phyloP scores from a whole-genome alignment of 73 alveolate species.

The Effrenium voratum region DNA sequence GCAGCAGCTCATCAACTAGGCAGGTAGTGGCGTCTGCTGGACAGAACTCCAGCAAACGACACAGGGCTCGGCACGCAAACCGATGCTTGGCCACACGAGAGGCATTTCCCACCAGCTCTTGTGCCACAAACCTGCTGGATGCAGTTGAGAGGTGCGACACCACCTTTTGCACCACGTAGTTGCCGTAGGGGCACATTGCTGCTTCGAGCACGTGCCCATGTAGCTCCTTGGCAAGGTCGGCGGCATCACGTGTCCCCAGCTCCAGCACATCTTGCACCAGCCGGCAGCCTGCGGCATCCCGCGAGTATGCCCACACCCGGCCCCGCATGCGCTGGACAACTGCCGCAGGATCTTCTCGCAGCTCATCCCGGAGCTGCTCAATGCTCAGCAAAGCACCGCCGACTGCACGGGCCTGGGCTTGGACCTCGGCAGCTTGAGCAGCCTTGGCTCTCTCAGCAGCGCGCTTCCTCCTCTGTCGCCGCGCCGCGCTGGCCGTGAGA shows the following conservation, averaged over 20 bases:
- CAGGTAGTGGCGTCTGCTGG: conserved; percentile 39
- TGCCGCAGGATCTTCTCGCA: neutral
- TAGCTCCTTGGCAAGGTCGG: conserved; percentile 46
- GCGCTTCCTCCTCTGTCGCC: too few species aligned
- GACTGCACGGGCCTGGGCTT: too few species aligned
- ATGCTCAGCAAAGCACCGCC: neutral
- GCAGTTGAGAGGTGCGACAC: conserved; percentile 60
- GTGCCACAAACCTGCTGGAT: conserved; percentile 25
- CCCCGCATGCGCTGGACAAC: conserved; percentile 23
- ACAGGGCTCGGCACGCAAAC: conserved; percentile 61
- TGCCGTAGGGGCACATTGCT: conserved; percentile 53
- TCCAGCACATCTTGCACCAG: conserved; percentile 68
- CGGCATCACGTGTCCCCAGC: conserved; percentile 33
- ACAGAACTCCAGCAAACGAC: conserved; percentile 80
- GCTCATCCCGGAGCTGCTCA: conserved; percentile 10
- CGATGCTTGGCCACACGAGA: conserved; percentile 75
- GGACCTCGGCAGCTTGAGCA: too few species aligned
- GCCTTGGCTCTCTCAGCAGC: too few species aligned
- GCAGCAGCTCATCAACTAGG: conserved; percentile 62
- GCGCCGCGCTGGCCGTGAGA: too few species aligned
- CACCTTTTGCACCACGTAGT: conserved; percentile 86
- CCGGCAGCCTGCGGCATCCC: conserved; percentile 69
- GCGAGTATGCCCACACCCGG: conserved; percentile 63
- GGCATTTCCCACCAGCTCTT: conserved; percentile 64
- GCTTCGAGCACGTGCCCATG: conserved; percentile 82